Conservation (phyloP, 1,284 basidiomycete species). For the Hypsizygus ulmarius region DNA sequence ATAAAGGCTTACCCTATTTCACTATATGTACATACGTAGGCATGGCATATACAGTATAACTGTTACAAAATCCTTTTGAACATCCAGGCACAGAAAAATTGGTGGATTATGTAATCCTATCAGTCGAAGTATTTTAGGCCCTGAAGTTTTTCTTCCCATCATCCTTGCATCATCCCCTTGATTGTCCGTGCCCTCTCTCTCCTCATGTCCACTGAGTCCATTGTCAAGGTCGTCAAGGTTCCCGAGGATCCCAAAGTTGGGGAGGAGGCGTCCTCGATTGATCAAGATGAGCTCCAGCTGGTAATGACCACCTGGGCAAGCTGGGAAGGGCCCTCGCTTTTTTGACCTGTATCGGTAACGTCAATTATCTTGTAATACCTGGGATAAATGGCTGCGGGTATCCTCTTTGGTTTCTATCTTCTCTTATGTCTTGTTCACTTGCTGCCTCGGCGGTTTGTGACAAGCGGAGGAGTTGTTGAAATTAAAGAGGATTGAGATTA, state of each 20-base stretch:
- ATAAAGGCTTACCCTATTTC: conserved; percentile 28
- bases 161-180: neutral
- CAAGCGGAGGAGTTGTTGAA: conserved; percentile 22
- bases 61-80: too few relatives aligned
- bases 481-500: conserved; percentile 77
- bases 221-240: conserved; percentile 8
- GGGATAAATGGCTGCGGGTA: conserved; percentile 82
- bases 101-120: neutral
- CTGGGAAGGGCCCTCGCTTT: conserved; percentile 30
- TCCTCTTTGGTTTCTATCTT: conserved; percentile 43
- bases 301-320: conserved; percentile 41
- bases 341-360: conserved; percentile 63
- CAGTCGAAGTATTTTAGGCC: neutral
- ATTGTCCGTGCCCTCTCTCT: conserved; percentile 2
- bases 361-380: conserved; percentile 59
- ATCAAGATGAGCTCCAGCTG: conserved; percentile 62
- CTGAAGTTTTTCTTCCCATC: conserved; percentile 2
- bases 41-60: too few relatives aligned
- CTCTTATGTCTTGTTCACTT: conserved; percentile 22
- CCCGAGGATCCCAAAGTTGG: conserved; percentile 10
- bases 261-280: conserved; percentile 32
- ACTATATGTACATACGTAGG: too few relatives aligned
- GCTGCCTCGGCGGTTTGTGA: conserved; percentile 12
- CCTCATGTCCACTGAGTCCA: conserved; percentile 21
- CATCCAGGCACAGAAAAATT: too few relatives aligned